Base-by-base conservation (phyloP, 495 filamentous ascomycete species). In the Evansstolkia leycettana region DNA sequence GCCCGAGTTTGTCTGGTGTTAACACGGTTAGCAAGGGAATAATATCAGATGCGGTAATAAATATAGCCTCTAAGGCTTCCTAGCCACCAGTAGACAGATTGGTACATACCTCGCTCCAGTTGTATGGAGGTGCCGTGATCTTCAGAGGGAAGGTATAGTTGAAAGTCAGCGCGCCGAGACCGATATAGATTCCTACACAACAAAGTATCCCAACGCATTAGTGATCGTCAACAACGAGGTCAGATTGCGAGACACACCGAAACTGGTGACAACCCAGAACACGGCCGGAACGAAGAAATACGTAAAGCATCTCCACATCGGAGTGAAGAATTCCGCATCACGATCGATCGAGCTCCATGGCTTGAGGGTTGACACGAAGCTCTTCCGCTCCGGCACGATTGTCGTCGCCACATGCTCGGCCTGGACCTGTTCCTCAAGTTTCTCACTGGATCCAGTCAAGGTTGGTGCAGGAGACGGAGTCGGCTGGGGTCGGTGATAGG, bases 131-230 rank as follows among this genome's bases (percentile, higher is more conserved):
- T 1, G 55, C 48, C 2, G 60, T 62, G 31, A 77, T 76, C 16
- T 69, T 58, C 18, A 75, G 47, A 1, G 73, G 73, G 49, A 76
- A 77, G 25, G 68, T 75, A 54, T 67, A 76, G 44, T 72, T 73
- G 55, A 75, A 73, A 17, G 70, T 57, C 19, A 77, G 51, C 0
- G 68, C 72, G 14, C 70, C 66, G 18, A 77, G 60, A 26, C 73
- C 73, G 54, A 77, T 77, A 40, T 68, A 70, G 17, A 72, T 62
- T 7, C 65, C 65, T 63, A 31, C 12, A 16, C 3, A 2, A 27
- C 20, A 14, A 12, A n/a, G 10, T 28, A 7, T 25, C 1, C 25
- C 26, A 14, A 18, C 14, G 17, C n/a, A n/a, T n/a, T n/a, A n/a
- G n/a, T n/a, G n/a, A n/a, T n/a, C n/a, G n/a, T n/a, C n/a, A n/a